Evolutionary conservation across 169 alveolate species (phyloP), one percentile per base, ranked within the genome.

Genomic region (Perkinsus chesapeaki): DNA sequence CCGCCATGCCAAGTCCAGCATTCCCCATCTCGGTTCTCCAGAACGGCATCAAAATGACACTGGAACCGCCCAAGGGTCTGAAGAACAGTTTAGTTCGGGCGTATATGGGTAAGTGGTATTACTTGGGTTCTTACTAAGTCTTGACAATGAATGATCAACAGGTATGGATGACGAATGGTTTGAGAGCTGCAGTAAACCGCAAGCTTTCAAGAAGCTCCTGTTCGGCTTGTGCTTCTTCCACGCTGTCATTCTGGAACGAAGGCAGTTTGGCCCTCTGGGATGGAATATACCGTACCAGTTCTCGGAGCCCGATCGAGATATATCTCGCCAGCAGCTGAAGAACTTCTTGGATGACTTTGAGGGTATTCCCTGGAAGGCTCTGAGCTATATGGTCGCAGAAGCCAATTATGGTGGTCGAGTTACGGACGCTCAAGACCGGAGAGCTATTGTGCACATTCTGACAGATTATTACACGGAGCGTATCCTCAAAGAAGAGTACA

Each of bases 391-490:
- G 98, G 98, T 98, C 72, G 97, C 99, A 90, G 99, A 98, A 94
- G 99, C 98, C 38, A 97, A 98, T 95, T 99, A 98, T 95, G 99
- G 99, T 34, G 99, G 99, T 91, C 97, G 99, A 92, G 98, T 98
- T 92, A 98, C 99, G 92, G 99, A 99, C 94, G 98, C 97, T 93
- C 97, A 98, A 95, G 99, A 98, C 95, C 95, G 99, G 94, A 98
- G 96, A 93, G 92, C 48, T 39, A 23, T 39, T 12, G 92, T 10
- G 39, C 92, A 95, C 92, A 93, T 98, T 39, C 95, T 98, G 37
- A 94, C 96, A 73, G 98, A 97, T 96, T 97, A 96, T 94, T 98
- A 98, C 96, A 95, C 97, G 39, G 97, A 96, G 39, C 97, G 96
- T 90, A 96, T 98, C 36, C 93, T 98, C 43, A 95, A 97, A 92